Conservation (phyloP, 2,329 filamentous ascomycete species). For the Annulohypoxylon truncatum region DNA sequence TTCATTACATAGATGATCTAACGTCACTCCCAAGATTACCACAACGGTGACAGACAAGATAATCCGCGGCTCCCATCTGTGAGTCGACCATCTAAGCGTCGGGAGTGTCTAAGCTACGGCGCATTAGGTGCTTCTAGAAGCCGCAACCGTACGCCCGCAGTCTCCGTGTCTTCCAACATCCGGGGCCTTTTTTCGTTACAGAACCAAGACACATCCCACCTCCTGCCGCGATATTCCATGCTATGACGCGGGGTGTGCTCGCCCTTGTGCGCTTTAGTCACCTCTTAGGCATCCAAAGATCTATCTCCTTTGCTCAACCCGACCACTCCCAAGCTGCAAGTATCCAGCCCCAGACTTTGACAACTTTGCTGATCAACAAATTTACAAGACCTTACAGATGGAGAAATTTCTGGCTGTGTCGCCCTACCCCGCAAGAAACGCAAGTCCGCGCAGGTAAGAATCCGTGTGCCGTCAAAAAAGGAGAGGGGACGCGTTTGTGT, state of each 20-base stretch:
- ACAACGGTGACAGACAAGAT: neutral
- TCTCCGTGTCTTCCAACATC: neutral
- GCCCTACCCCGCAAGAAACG: slow-evolving; percentile 26
- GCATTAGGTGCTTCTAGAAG: slow-evolving; percentile 24
- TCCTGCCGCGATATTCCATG: neutral
- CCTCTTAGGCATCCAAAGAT: slow-evolving; percentile 4
- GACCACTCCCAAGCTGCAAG: neutral
- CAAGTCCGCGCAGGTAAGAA: slow-evolving; percentile 6
- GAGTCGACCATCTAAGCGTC: neutral
- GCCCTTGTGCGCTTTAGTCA: slow-evolving; percentile 8
- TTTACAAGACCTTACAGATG: neutral
- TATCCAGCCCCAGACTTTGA: neutral
- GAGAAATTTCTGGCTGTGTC: neutral
- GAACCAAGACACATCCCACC: slow-evolving; percentile 15
- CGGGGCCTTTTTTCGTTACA: neutral
- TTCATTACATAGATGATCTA: neutral
- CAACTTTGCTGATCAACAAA: neutral
- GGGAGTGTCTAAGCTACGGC: neutral
- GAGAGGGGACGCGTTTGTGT: neutral
- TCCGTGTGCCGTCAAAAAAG: slow-evolving; percentile 18
- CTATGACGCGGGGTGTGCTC: slow-evolving; percentile 12
- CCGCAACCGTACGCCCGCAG: neutral
- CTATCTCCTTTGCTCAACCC: neutral
- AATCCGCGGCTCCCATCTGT: neutral
- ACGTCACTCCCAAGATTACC: neutral